Conservation (phyloP, 2,329 filamentous ascomycete genomes). For the Epichloe typhina region DNA sequence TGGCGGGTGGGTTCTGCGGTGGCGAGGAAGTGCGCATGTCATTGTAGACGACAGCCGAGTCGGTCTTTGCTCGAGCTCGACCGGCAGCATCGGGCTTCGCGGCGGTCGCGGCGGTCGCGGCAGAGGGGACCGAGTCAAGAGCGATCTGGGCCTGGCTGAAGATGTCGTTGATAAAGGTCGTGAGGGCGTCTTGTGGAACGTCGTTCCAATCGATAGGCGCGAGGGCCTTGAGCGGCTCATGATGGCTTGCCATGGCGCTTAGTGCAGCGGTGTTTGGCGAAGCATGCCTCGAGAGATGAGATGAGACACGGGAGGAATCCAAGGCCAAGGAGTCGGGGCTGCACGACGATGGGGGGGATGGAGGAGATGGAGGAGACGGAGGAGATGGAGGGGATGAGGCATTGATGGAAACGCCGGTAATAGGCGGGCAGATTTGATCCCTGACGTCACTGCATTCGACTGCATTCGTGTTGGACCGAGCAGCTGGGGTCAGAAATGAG, state of each 20-base stretch:
- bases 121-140: constrained; percentile 58
- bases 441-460: too few relatives aligned
- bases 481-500: too few relatives aligned
- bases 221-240: constrained; percentile 45
- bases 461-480: too few relatives aligned
- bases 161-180: constrained; percentile 41
- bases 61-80: constrained; percentile 41
- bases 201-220: constrained; percentile 40
- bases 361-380: too few relatives aligned
- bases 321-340: too few relatives aligned
- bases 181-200: constrained; percentile 32
- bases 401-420: too few relatives aligned
- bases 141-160: constrained; percentile 58
- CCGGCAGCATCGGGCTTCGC: constrained; percentile 21
- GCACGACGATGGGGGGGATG: too few relatives aligned
- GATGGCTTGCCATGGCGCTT: constrained; percentile 38
- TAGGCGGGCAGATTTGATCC: too few relatives aligned
- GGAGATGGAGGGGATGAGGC: too few relatives aligned
- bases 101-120: constrained; percentile 20
- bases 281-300: not conserved
- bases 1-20: constrained; percentile 25
- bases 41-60: constrained; percentile 36
- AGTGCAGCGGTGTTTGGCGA: not conserved
- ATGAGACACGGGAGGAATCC: not conserved
- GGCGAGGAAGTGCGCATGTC: constrained; percentile 36